Conservation (phyloP, 2,329 filamentous ascomycete genomes). For the Aspergillus eucalypticola region DNA sequence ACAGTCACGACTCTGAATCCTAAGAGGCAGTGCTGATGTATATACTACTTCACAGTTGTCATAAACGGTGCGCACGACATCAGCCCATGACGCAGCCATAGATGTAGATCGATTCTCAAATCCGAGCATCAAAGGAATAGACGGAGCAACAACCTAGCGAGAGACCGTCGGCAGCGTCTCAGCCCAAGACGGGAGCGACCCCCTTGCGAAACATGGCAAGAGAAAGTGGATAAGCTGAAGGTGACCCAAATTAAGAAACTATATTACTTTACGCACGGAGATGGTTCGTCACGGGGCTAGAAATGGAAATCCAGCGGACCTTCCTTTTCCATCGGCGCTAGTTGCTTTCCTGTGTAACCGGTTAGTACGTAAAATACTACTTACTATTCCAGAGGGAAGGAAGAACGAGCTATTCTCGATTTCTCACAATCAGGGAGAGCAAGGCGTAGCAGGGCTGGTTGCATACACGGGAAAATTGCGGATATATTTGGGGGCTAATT, state of each 20-base stretch:
- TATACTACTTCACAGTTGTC: neutral
- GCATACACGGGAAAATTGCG: neutral
- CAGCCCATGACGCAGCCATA: neutral
- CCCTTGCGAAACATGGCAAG: neutral
- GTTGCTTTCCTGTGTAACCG: neutral
- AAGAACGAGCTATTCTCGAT: too few relatives aligned
- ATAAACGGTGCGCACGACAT: neutral
- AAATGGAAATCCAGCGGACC: neutral
- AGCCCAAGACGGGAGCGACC: neutral
- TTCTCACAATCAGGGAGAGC: too few relatives aligned
- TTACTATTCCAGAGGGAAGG: too few relatives aligned
- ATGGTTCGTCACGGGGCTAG: neutral
- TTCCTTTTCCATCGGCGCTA: neutral
- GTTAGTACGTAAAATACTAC: neutral
- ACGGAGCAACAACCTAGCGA: neutral
- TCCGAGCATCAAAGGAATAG: neutral
- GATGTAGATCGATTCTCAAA: neutral
- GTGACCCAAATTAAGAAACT: neutral
- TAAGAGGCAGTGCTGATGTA: neutral
- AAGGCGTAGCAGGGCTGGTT: neutral
- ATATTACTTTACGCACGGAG: neutral
- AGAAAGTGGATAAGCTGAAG: conserved; percentile 2
- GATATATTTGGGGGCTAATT: too few relatives aligned
- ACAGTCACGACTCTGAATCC: neutral
- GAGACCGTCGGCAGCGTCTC: neutral